Base-by-base conservation (phyloP, 164 flowering plant genomes). In the Tetrastigma voinierianum region DNA sequence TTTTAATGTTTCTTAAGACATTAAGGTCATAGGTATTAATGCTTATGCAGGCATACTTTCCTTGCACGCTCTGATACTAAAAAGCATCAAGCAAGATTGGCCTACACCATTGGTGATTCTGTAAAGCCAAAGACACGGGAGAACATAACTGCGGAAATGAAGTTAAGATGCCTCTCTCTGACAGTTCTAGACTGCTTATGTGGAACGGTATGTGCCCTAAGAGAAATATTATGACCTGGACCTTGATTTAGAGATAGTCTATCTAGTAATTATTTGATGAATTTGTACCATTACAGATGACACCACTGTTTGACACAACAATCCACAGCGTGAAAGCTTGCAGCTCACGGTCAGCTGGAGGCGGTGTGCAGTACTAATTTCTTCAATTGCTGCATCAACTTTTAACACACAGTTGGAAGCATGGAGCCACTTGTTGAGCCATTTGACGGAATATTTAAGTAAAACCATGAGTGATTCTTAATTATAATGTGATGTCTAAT, bases 371-470 rank as follows among this genome's bases (percentile, higher is more conserved):
- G 98, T 90, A 12, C 69, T 96, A 54, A 78, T 93, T 64, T 88
- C 95, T 54, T 93, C 97, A n/a, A 84, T 91, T 77, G 97, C 98
- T 60, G 99, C 97, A 65, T 96, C 99, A 69, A 81, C 96, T 64
- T 96, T 93, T 78, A 96, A 96, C 70, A 65, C 88, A 45, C 95
- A 88, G 56, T 74, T 93, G 60, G 99, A 91, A 80, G 88, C 93
- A 52, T 96, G 99, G 99, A 96, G 74, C 98, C 99, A 70, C 86
- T 96, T 67, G 80, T 96, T 70, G 99, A 96, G 76, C 92, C 99
- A 44, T 96, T 96, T 81, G 96, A 96, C 75, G 99, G 98, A 64
- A 96, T 96, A 73, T 96, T 96, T 76, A 96, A 96, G 99, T 96
- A 86, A 63, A 14, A 2, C 32, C 44, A 12, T 52, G 44, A 0